Conservation (phyloP, 495 filamentous ascomycete species). For the Talaromyces adpressus region DNA sequence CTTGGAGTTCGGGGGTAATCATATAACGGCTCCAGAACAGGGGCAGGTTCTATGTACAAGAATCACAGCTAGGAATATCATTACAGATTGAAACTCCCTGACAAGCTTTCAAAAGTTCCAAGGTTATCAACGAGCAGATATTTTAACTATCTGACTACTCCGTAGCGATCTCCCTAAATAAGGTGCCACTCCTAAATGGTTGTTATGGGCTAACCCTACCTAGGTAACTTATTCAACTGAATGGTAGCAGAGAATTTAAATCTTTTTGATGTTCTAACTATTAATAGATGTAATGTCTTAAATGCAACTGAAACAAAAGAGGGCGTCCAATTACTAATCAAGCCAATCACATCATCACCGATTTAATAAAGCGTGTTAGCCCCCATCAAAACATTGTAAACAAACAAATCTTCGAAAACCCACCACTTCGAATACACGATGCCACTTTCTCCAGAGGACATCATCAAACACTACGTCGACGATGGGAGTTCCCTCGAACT, state of each 20-base stretch:
- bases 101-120: too few relatives aligned
- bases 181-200: not conserved
- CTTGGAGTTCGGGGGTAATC: too few relatives aligned
- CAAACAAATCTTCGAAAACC: not conserved
- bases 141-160: not conserved
- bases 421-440: not conserved
- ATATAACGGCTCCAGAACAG: too few relatives aligned
- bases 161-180: too few relatives aligned
- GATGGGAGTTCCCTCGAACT: constrained; percentile 10
- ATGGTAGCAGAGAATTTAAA: not conserved
- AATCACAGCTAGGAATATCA: too few relatives aligned
- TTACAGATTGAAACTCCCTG: too few relatives aligned
- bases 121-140: not conserved
- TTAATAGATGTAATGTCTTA: not conserved
- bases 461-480: constrained; percentile 10
- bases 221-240: not conserved
- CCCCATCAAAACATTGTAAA: not conserved
- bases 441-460: constrained; percentile 12
- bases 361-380: not conserved
- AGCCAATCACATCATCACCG: not conserved
- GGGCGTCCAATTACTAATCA: not conserved
- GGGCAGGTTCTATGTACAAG: too few relatives aligned
- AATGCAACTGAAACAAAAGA: not conserved
- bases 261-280: not conserved
- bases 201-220: not conserved